phyloP scores from a whole-genome alignment of 106 monocot species.

The Posidonia australis region DNA sequence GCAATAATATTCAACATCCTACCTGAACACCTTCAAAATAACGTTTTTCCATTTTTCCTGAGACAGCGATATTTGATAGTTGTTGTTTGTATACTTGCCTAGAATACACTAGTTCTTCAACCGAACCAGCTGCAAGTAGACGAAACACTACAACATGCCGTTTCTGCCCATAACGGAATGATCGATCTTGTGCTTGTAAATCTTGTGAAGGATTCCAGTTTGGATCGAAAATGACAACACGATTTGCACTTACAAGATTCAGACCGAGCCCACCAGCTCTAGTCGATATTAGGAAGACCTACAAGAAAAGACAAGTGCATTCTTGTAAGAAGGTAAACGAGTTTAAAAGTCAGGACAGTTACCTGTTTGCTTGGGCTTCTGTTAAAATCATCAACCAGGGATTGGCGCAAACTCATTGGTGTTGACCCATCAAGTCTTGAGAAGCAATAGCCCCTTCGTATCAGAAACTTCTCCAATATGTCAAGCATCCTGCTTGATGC shows the following conservation, averaged over 20 bases:
- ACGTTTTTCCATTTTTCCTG: constrained; percentile 86
- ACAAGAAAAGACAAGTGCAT: background rate
- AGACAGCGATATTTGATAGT: constrained; percentile 91
- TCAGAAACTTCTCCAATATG: constrained; percentile 90
- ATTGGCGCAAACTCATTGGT: constrained; percentile 76
- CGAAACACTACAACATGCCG: constrained; percentile 82
- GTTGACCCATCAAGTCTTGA: constrained; percentile 94
- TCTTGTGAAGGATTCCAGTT: constrained; percentile 99
- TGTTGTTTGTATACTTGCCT: constrained; percentile 91
- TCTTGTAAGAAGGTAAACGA: too few relatives aligned
- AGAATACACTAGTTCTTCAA: constrained; percentile 89
- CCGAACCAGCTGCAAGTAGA: constrained; percentile 83
- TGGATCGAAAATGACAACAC: constrained; percentile 93
- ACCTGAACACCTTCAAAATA: constrained; percentile 98
- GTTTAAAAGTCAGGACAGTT: background rate
- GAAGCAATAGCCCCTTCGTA: constrained; percentile 88
- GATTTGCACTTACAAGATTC: constrained; percentile 91
- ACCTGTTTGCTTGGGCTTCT: constrained; percentile 89
- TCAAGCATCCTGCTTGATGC: constrained; percentile 68
- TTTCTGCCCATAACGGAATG: constrained; percentile 90
- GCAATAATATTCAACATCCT: background rate
- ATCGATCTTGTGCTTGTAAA: constrained; percentile 88
- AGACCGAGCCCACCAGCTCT: constrained; percentile 82
- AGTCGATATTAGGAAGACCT: constrained; percentile 95
- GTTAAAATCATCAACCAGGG: constrained; percentile 86